Evolutionary conservation across 495 filamentous ascomycete species (phyloP).

Genomic region (Glonium stellatum): DNA sequence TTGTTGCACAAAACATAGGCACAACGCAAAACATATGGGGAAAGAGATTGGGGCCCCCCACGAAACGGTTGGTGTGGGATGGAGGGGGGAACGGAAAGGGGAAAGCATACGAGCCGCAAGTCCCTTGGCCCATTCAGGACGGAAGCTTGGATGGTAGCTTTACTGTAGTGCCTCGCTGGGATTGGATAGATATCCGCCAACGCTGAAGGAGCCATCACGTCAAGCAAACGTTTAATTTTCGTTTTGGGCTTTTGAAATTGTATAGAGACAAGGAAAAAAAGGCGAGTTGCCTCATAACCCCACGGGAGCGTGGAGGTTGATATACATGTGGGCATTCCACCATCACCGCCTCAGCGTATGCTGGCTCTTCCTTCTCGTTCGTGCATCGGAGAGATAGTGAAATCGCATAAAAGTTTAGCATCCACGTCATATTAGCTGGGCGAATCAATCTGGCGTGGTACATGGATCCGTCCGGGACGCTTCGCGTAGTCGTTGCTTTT

Average conservation of each 20-base stretch:
- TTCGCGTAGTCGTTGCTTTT: constrained; percentile 31
- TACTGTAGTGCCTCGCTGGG: constrained; percentile 26
- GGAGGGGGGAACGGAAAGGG: constrained; percentile 18
- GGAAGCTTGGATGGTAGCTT: constrained; percentile 29
- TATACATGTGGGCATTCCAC: constrained; percentile 22
- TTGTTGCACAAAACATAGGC: constrained; percentile 15
- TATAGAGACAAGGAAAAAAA: constrained; percentile 6
- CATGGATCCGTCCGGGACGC: constrained; percentile 22
- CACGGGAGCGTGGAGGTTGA: constrained; percentile 29
- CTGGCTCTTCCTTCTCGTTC: constrained; percentile 16
- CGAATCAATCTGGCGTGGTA: constrained; percentile 12
- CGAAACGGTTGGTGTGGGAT: constrained; percentile 11
- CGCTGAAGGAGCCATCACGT: constrained; percentile 32
- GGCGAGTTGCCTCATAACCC: constrained; percentile 24
- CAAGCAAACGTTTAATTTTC: no score
- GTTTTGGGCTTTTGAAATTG: not conserved
- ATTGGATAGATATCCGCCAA: constrained; percentile 31
- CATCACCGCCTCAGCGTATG: constrained; percentile 18
- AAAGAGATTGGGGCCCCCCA: constrained; percentile 22
- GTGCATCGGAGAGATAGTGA: constrained; percentile 31
- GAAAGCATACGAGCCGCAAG: constrained; percentile 31
- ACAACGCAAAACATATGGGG: no score
- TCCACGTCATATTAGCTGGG: constrained; percentile 31
- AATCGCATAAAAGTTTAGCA: constrained; percentile 17
- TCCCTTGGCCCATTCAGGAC: constrained; percentile 34